Conservation (phyloP, 768 basidiomycete genomes). For the Boletus pseudo-olivaceus region DNA sequence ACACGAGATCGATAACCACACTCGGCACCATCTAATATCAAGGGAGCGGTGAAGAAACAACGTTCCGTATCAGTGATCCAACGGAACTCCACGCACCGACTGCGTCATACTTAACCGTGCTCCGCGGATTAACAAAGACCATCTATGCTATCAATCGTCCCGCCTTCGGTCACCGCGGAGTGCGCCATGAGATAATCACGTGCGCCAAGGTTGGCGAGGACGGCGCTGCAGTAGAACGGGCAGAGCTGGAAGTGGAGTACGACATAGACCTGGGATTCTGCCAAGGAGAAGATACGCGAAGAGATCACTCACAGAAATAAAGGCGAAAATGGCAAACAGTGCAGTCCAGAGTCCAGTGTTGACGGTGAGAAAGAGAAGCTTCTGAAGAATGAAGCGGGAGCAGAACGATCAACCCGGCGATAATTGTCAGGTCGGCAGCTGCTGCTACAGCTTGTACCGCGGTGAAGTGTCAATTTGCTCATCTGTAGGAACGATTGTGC, state of each 20-base stretch:
- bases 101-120: not conserved
- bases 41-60: too few relatives aligned
- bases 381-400: slow-evolving; percentile 4
- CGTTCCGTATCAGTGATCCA: too few relatives aligned
- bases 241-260: slow-evolving; percentile 7
- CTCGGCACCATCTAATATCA: too few relatives aligned
- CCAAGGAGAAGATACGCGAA: not conserved
- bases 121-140: not conserved
- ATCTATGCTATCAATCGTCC: not conserved
- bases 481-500: slow-evolving; percentile 2
- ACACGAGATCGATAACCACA: not conserved
- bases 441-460: not conserved
- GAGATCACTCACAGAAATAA: not conserved
- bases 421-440: slow-evolving; percentile 1
- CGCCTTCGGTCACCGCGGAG: not conserved
- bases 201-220: slow-evolving; percentile 10
- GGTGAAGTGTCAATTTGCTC: not conserved
- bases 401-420: not conserved
- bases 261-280: not conserved
- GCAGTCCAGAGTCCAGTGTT: slow-evolving; percentile 15
- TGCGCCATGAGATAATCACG: not conserved
- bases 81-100: not conserved
- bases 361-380: slow-evolving; percentile 7
- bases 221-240: slow-evolving; percentile 11
- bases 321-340: not conserved